phyloP scores from a whole-genome alignment of 208 protist genomes.

The Leishmania amazonensis region DNA sequence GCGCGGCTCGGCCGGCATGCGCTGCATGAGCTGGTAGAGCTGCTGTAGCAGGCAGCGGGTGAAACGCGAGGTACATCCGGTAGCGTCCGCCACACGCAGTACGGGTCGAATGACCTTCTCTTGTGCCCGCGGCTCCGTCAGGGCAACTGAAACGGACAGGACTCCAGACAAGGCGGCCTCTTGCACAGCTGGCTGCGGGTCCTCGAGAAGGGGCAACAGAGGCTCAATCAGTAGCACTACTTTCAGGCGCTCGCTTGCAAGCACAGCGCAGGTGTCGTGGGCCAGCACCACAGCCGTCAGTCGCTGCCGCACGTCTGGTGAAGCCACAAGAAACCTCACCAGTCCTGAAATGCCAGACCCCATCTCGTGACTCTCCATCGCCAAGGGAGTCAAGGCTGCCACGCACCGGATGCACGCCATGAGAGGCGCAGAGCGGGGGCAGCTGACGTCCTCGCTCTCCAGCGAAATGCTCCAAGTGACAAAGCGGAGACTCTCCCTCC shows the following conservation, averaged over 20 bases:
- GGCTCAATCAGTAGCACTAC: slow-evolving; percentile 46
- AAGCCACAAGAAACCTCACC: slow-evolving; percentile 42
- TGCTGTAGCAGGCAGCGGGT: slow-evolving; percentile 49
- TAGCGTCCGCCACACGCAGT: slow-evolving; percentile 39
- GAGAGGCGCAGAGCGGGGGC: slow-evolving; percentile 22
- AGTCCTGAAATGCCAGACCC: slow-evolving; percentile 48
- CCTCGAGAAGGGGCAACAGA: slow-evolving; percentile 50
- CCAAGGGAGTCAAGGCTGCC: slow-evolving; percentile 31
- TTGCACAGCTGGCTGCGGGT: slow-evolving; percentile 47
- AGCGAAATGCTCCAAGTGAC: slow-evolving; percentile 29
- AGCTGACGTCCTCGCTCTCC: slow-evolving; percentile 10
- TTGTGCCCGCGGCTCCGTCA: slow-evolving; percentile 45
- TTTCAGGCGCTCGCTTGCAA: slow-evolving; percentile 41
- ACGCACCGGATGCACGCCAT: slow-evolving; percentile 36
- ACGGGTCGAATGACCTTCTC: slow-evolving; percentile 48
- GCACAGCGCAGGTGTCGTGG: slow-evolving; percentile 39
- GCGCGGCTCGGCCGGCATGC: slow-evolving; percentile 69
- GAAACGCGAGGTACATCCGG: slow-evolving; percentile 55
- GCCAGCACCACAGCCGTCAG: slow-evolving; percentile 54
- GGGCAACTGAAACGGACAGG: slow-evolving; percentile 37
- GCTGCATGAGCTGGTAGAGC: slow-evolving; percentile 47
- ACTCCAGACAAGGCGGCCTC: slow-evolving; percentile 57
- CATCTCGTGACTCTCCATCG: slow-evolving; percentile 34
- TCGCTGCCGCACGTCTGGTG: slow-evolving; percentile 30
- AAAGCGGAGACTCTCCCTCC: slow-evolving; percentile 30